Evolutionary conservation across 2,329 filamentous ascomycete species (phyloP), one percentile per base, ranked within the genome.

Genomic region (Ceratocystis variospora): DNA sequence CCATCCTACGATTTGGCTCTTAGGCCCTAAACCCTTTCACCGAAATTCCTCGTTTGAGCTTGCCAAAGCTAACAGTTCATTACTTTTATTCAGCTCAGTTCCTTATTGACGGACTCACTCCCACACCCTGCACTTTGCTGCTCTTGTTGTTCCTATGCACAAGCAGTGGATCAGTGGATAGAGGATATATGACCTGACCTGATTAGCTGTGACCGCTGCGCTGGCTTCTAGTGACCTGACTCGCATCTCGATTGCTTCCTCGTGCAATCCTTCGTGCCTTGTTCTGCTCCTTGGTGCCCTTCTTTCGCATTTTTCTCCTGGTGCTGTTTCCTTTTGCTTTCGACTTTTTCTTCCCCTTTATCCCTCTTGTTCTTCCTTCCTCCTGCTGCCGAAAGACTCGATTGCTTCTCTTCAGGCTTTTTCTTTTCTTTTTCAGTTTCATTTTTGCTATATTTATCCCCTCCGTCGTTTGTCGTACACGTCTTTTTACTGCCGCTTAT

Each of bases 241-340:
- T 53, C 55, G 31, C 31, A 59, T 59, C 55, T 59, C 55, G 55
- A 59, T 37, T 59, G 17, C 55, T 37, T 59, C 55, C 55, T 59
- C 28, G 31, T 31, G 25, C 12, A 25, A 63, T 63, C 61, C 61
- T 63, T 63, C 45, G 31, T 46, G 31, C 63, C 33, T 59, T 64
- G 45, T 41, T 64, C 55, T 19, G 25, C 28, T 33, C 55, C 31
- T 59, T 31, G 55, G 15, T 59, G 28, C 41, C 10, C 10, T 63
- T 55, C 28, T 48, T 59, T 63, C 44, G 10, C 17, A 33, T 48
- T 62, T 50, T 19, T 31, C 17, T 62, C 33, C n/a, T 25, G 31
- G 33, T 41, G 1, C 61, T 28, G 33, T 37, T 46, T 33, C 33
- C 31, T 55, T 10, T 44, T 45, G 19, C 31, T 44, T 28, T 19